Evolutionary conservation across 768 basidiomycete genomes (phyloP).

Genomic region (Tremella yokohamensis): DNA sequence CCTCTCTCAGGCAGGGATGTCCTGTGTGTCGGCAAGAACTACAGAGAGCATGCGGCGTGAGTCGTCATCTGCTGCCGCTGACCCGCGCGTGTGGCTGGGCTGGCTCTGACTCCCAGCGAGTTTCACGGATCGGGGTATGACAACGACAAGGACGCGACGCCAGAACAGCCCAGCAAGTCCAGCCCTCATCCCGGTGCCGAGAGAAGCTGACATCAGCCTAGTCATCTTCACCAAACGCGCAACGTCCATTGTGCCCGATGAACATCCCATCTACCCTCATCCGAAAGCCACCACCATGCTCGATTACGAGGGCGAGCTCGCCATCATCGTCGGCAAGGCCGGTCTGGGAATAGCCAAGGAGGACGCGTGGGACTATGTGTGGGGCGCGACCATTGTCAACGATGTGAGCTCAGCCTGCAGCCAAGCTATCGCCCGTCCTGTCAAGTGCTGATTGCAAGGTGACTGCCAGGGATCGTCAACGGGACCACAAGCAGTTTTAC

Average conservation of each 20-base stretch:
- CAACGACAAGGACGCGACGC: slow-evolving; percentile 32
- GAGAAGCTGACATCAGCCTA: slow-evolving; percentile 1
- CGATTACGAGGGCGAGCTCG: slow-evolving; percentile 49
- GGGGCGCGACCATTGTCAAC: slow-evolving; percentile 38
- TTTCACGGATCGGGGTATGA: slow-evolving; percentile 35
- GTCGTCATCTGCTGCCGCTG: slow-evolving; percentile 15
- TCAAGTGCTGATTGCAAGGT: slow-evolving; percentile 16
- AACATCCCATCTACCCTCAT: slow-evolving; percentile 35
- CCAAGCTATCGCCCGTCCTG: not conserved
- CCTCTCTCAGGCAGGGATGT: slow-evolving; percentile 41
- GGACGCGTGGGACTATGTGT: slow-evolving; percentile 45
- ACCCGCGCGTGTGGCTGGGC: not conserved
- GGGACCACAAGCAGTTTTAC: slow-evolving; percentile 48
- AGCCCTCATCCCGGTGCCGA: not conserved
- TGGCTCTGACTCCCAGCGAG: slow-evolving; percentile 18
- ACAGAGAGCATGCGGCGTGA: slow-evolving; percentile 32
- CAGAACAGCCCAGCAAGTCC: slow-evolving; percentile 31
- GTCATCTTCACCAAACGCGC: slow-evolving; percentile 49
- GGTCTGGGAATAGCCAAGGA: slow-evolving; percentile 37
- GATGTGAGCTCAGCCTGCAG: slow-evolving; percentile 24
- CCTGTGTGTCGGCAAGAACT: slow-evolving; percentile 44
- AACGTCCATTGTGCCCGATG: slow-evolving; percentile 37
- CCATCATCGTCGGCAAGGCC: slow-evolving; percentile 41
- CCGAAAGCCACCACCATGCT: slow-evolving; percentile 31
- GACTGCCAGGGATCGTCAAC: slow-evolving; percentile 43